Base-by-base conservation (phyloP, 306 rosid species). In the Abrus pulchellus region DNA sequence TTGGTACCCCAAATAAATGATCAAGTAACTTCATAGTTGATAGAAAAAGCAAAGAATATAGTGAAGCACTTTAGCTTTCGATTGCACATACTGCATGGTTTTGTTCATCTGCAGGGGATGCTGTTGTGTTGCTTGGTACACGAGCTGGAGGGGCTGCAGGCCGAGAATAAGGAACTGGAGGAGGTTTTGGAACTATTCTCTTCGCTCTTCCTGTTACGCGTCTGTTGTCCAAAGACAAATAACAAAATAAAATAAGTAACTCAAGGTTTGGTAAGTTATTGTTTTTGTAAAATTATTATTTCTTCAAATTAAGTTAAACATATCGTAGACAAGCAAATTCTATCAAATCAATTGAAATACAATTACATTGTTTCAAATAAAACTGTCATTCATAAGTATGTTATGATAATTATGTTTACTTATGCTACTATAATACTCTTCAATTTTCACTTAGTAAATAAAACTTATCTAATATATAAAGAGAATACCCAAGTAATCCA, bases 161-260 rank as follows among this genome's bases (percentile, higher is more conserved):
- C 32, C 59, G 82, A 13, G 86, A 53, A 71, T 88, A 88, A 45
- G 88, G 90, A 56, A 78, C 68, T 5, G 97, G 97, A 44, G 97
- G 97, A 79, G 97, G 87, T 64, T 89, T 91, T 47, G 97, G 87
- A 72, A 78, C 68, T 9, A 89, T 81, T 78, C 78, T 89, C 83
- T 78, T 92, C 4, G 92, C 87, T 66, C 86, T 91, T 57, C 97
- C 97, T 27, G 88, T 84, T 8, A 33, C 83, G 5, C 53, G 94
- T 28, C 99, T 94, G 54, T 80, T 83, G 33, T 76, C 76, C 85
- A 66, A 61, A 43, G 55, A 72, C 29, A 38, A 3, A 36, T 3
- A 47, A 53, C 11, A 71, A 28, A 28, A 3, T 9, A 20, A 69
- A 74, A 33, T 0, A 9, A 43, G 54, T 50, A 77, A 43, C 20